These are phyloP conservation scores for Boletus coccyginus DNA, from an alignment of 768 basidiomycete species.

Conservation along the genomic window DNA sequence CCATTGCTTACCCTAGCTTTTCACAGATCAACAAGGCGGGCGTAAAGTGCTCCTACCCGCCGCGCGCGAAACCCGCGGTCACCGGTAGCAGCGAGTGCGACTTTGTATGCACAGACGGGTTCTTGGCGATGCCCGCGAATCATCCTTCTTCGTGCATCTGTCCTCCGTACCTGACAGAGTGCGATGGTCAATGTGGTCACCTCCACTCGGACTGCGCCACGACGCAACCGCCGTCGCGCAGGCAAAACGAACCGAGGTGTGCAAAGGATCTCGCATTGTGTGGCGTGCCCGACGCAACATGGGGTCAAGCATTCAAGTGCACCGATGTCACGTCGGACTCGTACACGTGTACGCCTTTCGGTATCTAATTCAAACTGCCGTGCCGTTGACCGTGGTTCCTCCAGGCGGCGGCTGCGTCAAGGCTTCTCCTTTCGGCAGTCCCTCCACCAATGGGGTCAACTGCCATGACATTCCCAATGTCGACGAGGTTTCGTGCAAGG, in stretches of 20 bases:
- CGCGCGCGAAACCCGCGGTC: constrained; percentile 23
- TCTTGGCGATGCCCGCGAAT: constrained; percentile 16
- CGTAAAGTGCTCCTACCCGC: constrained; percentile 32
- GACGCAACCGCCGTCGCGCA: constrained; percentile 14
- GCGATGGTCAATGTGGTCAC: constrained; percentile 32
- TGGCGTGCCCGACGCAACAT: constrained; percentile 16
- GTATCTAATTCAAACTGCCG: not conserved
- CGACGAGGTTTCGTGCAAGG: constrained; percentile 27
- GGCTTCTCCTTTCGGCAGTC: constrained; percentile 18
- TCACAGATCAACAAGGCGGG: constrained; percentile 24
- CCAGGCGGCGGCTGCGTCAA: constrained; percentile 37
- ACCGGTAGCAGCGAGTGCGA: constrained; percentile 22
- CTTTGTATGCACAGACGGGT: constrained; percentile 31
- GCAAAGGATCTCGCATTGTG: constrained; percentile 23
- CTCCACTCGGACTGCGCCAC: constrained; percentile 21
- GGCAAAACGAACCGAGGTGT: constrained; percentile 23
- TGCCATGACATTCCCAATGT: constrained; percentile 33
- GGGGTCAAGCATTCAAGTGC: constrained; percentile 30
- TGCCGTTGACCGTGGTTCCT: not conserved
- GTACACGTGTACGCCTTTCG: constrained; percentile 30
- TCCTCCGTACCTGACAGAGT: constrained; percentile 22
- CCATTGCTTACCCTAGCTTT: not conserved
- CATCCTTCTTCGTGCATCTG: constrained; percentile 29
- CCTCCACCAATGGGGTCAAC: constrained; percentile 25
- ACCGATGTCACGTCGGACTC: constrained; percentile 25